A percentile compares a stretch with the other conserved stretches of the same genome.
Evolutionary conservation across 2,329 filamentous ascomycete species (phyloP).

Genomic region (Ceratocystiopsis brevicomis): DNA sequence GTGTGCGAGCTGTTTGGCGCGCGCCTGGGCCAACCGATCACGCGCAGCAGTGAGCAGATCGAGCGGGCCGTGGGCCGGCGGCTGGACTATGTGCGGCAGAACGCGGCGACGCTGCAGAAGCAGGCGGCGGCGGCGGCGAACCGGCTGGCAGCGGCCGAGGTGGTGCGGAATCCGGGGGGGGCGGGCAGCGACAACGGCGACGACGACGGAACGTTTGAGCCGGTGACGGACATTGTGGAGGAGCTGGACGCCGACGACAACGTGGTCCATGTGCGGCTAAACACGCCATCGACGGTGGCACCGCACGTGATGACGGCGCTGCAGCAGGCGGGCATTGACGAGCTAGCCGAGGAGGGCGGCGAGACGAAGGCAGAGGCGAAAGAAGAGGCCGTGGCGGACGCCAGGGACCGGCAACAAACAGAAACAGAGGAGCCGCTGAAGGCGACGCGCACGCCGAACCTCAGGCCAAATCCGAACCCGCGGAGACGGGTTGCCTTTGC

Average conservation of each 20-base stretch:
- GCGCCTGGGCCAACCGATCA: constrained; percentile 15
- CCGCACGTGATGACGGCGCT: constrained; percentile 53
- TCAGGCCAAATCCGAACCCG: constrained; percentile 14
- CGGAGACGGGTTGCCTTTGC: constrained; percentile 44
- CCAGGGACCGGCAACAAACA: neutral
- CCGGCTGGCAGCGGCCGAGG: constrained; percentile 44
- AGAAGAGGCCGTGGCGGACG: neutral
- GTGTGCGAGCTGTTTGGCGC: constrained; percentile 29
- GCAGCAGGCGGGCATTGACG: constrained; percentile 52
- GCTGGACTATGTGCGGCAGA: constrained; percentile 77
- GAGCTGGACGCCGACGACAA: constrained; percentile 83
- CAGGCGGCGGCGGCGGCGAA: constrained; percentile 51
- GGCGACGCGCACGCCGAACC: neutral
- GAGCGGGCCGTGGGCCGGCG: constrained; percentile 50
- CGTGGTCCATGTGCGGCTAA: constrained; percentile 48
- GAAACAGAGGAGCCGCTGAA: neutral
- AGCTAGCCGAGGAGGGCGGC: constrained; percentile 8
- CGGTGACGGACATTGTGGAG: constrained; percentile 81
- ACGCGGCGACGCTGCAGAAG: constrained; percentile 55
- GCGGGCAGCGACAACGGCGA: constrained; percentile 26
- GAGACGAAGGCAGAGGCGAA: neutral
- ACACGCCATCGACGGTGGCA: constrained; percentile 47
- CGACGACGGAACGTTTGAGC: constrained; percentile 45
- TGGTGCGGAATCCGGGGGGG: constrained; percentile 19
- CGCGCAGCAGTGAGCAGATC: constrained; percentile 41